Evolutionary conservation across 495 filamentous ascomycete genomes (phyloP), one percentile per base, ranked within the genome.

Genomic region (Hypomontagnella submonticulosa): DNA sequence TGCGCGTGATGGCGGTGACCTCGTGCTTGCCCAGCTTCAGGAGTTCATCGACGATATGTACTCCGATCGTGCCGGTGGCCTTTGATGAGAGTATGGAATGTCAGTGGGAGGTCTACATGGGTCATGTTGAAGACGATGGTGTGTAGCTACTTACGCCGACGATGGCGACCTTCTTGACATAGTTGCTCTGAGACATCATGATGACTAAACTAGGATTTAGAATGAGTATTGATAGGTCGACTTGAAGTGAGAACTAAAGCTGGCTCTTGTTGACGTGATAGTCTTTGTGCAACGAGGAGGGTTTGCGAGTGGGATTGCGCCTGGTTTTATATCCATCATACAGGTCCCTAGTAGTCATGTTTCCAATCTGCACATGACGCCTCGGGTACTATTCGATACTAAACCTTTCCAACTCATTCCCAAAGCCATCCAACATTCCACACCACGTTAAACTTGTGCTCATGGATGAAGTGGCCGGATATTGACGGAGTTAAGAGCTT

Each of bases 1-100:
- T 42, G n/a, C 85, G 84, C 0, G 83, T 80, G 43, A 88, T 69
- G 49, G 80, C 84, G 2, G 86, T 87, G 16, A 88, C 70, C n/a
- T 68, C 81, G 72, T 85, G 81, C 42, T 82, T 83, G 67, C 81
- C 81, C 1, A 73, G 77, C 12, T 76, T 72, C 19, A 87, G 70
- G 10, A 87, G 80, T 9, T 73, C 77, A 12, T 80, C 63, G 9
- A 83, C 72, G 38, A 91, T 84, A 69, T 71, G 75, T 19, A 73
- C 79, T 55, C 89, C 89, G 37, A 82, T 63, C 38, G 80, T 79
- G 46, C 90, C 89, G 44, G 77, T 80, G 4, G 84, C 86, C 87
- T 90, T 58, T 7, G 12, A 9, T 1, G n/a, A 46, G 15, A 0
- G 41, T n/a, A n/a, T n/a, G n/a, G n/a, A n/a, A n/a, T n/a, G n/a